A percentile compares a stretch with the other conserved stretches of the same genome.
Evolutionary conservation across 192 early-diverging fungal species (phyloP).

Genomic region (Linnemannia hyalina): DNA sequence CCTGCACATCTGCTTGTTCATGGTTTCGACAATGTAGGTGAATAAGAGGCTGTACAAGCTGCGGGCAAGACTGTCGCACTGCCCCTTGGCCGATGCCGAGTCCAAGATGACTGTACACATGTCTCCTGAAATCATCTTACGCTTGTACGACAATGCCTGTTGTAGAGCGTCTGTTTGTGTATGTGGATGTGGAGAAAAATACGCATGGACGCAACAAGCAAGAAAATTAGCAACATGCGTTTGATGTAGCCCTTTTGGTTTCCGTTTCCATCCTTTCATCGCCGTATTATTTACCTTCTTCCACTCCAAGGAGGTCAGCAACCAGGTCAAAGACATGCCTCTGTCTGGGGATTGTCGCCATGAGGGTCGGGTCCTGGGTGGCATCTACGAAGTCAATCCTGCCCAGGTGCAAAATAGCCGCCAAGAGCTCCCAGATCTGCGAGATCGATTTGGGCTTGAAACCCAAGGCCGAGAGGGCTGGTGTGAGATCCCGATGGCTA

Average conservation of each 20-base stretch:
- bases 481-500: constrained; percentile 73
- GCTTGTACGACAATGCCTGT: constrained; percentile 82
- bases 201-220: not conserved
- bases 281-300: constrained; percentile 35
- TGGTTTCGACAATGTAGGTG: constrained; percentile 89
- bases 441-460: constrained; percentile 76
- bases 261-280: not conserved
- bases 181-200: not conserved
- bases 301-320: constrained; percentile 85
- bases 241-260: not conserved
- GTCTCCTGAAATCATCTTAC: constrained; percentile 85
- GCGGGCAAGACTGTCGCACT: constrained; percentile 86
- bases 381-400: constrained; percentile 85
- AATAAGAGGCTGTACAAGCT: constrained; percentile 93
- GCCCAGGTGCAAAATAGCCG: constrained; percentile 92
- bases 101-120: constrained; percentile 94
- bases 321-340: constrained; percentile 78
- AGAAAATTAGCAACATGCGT: not conserved
- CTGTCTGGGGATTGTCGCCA: constrained; percentile 83
- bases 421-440: constrained; percentile 87
- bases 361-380: constrained; percentile 70
- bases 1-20: constrained; percentile 85
- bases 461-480: constrained; percentile 72
- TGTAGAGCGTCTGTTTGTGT: constrained; percentile 54
- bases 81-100: constrained; percentile 78